Evolutionary conservation across 225 moss, liverwort and hornwort species (phyloP).

Genomic region (Pleurozium schreberi): DNA sequence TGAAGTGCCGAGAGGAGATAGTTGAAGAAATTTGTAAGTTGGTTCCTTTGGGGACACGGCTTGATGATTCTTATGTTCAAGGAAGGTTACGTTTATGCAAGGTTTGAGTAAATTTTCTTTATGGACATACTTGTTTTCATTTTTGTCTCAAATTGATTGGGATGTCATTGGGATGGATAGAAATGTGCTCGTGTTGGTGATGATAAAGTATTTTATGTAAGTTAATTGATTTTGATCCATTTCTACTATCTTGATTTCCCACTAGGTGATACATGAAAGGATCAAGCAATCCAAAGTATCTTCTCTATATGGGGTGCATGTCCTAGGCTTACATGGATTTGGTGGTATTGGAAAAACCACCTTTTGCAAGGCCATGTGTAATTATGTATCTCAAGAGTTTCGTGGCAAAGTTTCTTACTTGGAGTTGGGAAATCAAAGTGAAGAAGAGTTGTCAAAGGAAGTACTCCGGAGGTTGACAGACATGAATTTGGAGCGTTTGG

Average conservation of each 20-base stretch:
- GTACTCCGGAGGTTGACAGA: background rate
- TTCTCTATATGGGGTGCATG: background rate
- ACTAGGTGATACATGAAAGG: background rate
- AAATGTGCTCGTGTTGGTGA: background rate
- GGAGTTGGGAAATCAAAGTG: background rate
- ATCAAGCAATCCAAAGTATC: background rate
- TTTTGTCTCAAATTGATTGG: accelerated
- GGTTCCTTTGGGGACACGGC: background rate
- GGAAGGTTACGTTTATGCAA: background rate
- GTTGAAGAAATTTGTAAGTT: background rate
- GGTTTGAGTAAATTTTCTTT: background rate
- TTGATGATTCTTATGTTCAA: conserved; percentile 12
- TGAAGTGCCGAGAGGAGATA: background rate
- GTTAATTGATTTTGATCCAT: background rate
- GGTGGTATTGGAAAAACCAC: background rate
- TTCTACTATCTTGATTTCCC: too few species aligned
- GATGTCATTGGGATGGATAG: background rate
- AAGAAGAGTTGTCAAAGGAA: background rate
- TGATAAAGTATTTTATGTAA: background rate
- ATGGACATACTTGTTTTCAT: too few species aligned
- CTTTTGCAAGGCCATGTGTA: background rate
- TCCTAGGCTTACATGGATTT: background rate
- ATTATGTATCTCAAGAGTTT: background rate
- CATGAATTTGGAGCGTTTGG: background rate
- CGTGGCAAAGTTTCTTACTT: background rate